Conservation (phyloP, 2,329 filamentous ascomycete genomes). For the Arthrobotrys musiformis region DNA sequence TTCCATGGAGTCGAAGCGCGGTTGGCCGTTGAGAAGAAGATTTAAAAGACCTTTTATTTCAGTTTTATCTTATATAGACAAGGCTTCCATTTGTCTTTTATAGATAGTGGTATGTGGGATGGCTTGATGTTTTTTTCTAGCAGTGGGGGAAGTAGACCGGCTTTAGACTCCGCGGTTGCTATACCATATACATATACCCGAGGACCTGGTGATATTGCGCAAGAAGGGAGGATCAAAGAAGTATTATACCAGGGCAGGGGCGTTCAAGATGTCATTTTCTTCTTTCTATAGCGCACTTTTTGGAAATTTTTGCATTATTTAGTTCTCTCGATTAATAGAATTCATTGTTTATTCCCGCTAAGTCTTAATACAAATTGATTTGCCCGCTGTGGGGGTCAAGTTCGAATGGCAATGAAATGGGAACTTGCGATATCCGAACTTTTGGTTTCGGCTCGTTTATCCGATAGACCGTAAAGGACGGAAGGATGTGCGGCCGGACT, state of each 20-base stretch:
- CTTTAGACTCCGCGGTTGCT: not conserved
- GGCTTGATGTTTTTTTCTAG: not conserved
- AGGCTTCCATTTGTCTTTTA: not conserved
- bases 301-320: not conserved
- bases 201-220: no score
- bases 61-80: not conserved
- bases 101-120: not conserved
- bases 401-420: no score
- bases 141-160: not conserved
- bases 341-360: no score
- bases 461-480: no score
- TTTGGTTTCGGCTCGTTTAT: no score
- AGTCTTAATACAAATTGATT: no score
- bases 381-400: no score
- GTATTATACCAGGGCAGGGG: not conserved
- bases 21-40: conserved; percentile 2
- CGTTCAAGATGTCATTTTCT: not conserved
- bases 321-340: not conserved
- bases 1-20: not conserved
- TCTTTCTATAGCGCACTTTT: not conserved
- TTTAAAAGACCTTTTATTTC: not conserved
- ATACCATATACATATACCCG: not conserved
- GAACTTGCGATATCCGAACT: no score
- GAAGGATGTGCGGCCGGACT: no score
- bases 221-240: not conserved